Percentiles rank a stretch among this genome's conserved stretches.
Evolutionary conservation across 169 alveolate genomes (phyloP).

Genomic region (Plasmodium blacklocki): DNA sequence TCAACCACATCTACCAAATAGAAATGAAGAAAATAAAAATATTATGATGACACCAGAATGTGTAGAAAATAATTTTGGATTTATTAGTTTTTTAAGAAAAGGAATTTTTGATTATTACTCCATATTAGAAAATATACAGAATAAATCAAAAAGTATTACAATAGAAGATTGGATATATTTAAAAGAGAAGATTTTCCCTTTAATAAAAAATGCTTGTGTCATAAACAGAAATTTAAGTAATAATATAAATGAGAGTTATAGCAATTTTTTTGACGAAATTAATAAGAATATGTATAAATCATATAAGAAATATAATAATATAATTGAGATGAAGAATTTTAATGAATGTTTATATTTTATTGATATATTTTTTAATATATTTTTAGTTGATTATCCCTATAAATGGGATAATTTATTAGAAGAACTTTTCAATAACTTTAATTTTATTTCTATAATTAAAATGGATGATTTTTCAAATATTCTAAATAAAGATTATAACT

Average conservation of each 20-base stretch:
- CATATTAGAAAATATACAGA: slow-evolving; percentile 25
- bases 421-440: slow-evolving; percentile 33
- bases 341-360: slow-evolving; percentile 70
- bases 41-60: not conserved
- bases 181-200: slow-evolving; percentile 32
- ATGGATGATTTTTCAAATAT: slow-evolving; percentile 20
- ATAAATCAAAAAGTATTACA: slow-evolving; percentile 27
- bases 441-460: slow-evolving; percentile 48
- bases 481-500: slow-evolving; percentile 29
- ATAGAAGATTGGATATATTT: slow-evolving; percentile 67
- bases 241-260: not conserved
- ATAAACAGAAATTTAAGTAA: slow-evolving; percentile 9
- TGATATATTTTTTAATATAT: slow-evolving; percentile 60
- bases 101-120: slow-evolving; percentile 20
- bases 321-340: slow-evolving; percentile 66
- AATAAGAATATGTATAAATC: slow-evolving; percentile 60
- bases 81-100: slow-evolving; percentile 50
- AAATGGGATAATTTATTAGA: slow-evolving; percentile 52
- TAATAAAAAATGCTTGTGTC: slow-evolving; percentile 67
- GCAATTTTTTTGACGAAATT: slow-evolving; percentile 16
- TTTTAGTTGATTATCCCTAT: slow-evolving; percentile 58
- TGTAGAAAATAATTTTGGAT: not conserved
- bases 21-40: slow-evolving; percentile 6
- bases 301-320: slow-evolving; percentile 54
- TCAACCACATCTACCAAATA: not conserved